Percentiles rank a stretch among this genome's conserved stretches.
Evolutionary conservation across 495 filamentous ascomycete genomes (phyloP).

Genomic region (Aspergillus cavernicola): DNA sequence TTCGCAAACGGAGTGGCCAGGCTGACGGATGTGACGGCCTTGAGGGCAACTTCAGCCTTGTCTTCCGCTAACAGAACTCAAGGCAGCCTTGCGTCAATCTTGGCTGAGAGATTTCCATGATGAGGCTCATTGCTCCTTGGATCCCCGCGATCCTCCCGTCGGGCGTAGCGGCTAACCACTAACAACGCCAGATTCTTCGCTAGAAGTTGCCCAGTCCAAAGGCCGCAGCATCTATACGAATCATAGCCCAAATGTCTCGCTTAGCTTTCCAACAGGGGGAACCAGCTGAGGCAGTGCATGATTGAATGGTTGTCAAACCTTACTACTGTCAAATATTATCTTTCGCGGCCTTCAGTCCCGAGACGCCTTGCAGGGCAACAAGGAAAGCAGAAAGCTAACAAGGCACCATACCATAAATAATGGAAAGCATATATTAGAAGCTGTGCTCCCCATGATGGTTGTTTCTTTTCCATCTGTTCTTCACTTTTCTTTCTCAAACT

Average conservation of each 20-base stretch:
- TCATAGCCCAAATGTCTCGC: not conserved
- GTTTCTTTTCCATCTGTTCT: not conserved
- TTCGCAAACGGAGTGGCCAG: not conserved
- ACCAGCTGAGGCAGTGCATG: not conserved
- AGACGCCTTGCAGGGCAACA: not conserved
- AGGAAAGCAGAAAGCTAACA: not conserved
- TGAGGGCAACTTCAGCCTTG: not conserved
- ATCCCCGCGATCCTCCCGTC: not conserved
- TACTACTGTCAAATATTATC: not conserved
- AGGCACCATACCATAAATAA: too few relatives aligned
- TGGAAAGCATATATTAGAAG: not conserved
- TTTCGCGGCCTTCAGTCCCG: not conserved
- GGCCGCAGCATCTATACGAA: not conserved
- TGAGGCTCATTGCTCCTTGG: constrained; percentile 5
- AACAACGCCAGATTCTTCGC: not conserved
- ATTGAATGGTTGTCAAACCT: constrained; percentile 2
- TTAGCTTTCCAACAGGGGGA: not conserved
- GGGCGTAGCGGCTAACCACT: not conserved
- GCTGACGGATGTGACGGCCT: not conserved
- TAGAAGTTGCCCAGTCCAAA: not conserved
- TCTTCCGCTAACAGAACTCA: not conserved
- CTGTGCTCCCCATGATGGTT: not conserved
- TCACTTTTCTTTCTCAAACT: not conserved
- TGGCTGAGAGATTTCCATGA: too few relatives aligned
- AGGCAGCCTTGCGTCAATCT: constrained; percentile 1